Evolutionary conservation across 139 green algal genomes (phyloP).

Genomic region (Astrephomene gubernaculifera): DNA sequence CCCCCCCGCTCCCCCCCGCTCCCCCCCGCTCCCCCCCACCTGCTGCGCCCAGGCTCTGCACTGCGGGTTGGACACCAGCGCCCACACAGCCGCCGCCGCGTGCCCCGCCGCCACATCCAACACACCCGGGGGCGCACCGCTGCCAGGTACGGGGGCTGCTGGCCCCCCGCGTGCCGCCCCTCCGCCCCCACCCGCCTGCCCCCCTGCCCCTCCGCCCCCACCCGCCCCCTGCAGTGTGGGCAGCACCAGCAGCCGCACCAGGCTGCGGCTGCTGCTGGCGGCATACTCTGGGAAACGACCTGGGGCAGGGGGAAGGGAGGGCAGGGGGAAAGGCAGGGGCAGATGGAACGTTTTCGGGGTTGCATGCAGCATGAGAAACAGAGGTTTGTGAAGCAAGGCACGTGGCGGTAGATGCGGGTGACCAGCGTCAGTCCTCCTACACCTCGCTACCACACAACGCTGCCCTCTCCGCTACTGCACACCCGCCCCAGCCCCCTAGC

Average conservation of each 20-base stretch:
- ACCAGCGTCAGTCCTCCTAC: not conserved
- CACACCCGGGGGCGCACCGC: not conserved
- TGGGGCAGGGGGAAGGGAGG: not conserved
- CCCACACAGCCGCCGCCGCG: constrained; percentile 48
- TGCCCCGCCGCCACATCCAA: constrained; percentile 43
- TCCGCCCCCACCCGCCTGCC: constrained; percentile 11
- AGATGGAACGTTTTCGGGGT: not conserved
- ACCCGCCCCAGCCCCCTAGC: not conserved
- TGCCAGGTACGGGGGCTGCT: constrained; percentile 7
- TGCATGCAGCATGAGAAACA: not conserved
- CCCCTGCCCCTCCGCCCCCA: constrained; percentile 1
- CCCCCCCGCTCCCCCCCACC: not conserved
- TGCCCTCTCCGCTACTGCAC: not conserved
- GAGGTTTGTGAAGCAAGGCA: not conserved
- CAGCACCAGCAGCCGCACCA: constrained; percentile 43
- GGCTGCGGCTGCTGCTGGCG: constrained; percentile 13
- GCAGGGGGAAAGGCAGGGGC: not conserved
- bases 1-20: not conserved
- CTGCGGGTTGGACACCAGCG: constrained; percentile 44
- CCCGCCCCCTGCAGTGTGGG: constrained; percentile 28
- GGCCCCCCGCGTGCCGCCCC: not conserved
- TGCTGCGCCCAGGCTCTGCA: constrained; percentile 42
- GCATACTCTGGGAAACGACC: constrained; percentile 42
- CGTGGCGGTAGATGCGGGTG: not conserved
- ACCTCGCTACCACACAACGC: not conserved